Conservation (phyloP, 169 alveolate genomes). For the Plasmodium fragile region DNA sequence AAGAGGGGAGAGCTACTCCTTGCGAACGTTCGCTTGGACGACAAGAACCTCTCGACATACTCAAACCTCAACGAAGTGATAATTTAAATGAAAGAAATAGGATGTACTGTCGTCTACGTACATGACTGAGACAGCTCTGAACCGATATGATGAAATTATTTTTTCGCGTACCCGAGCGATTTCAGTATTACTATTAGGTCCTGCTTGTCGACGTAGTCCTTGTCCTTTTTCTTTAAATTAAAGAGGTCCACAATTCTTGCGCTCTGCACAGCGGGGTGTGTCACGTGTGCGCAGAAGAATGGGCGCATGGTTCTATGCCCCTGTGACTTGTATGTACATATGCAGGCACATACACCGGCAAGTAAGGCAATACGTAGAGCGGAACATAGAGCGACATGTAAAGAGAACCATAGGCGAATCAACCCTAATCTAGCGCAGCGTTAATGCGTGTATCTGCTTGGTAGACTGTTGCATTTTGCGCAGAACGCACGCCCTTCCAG, state of each 20-base stretch:
- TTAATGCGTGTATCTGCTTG: not conserved
- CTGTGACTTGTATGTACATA: not conserved
- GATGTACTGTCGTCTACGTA: not conserved
- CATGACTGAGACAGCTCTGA: not conserved
- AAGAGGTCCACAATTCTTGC: slow-evolving; percentile 53
- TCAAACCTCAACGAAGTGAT: not conserved
- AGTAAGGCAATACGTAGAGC: no score
- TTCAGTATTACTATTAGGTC: slow-evolving; percentile 59
- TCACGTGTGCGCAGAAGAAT: not conserved
- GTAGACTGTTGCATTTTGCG: not conserved
- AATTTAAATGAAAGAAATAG: not conserved
- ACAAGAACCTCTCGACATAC: not conserved
- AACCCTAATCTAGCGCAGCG: not conserved
- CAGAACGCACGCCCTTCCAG: not conserved
- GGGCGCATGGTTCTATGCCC: not conserved
- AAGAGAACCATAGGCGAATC: not conserved
- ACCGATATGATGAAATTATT: not conserved
- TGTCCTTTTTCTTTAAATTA: slow-evolving; percentile 55
- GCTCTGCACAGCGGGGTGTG: not conserved
- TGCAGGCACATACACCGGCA: not conserved
- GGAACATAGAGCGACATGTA: not conserved
- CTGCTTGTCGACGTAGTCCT: slow-evolving; percentile 47
- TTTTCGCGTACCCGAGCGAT: slow-evolving; percentile 47
- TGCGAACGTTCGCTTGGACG: not conserved
- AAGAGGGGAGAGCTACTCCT: not conserved